Evolutionary conservation across 2,329 filamentous ascomycete species (phyloP).

Genomic region (Exophiala lecanii-corni): DNA sequence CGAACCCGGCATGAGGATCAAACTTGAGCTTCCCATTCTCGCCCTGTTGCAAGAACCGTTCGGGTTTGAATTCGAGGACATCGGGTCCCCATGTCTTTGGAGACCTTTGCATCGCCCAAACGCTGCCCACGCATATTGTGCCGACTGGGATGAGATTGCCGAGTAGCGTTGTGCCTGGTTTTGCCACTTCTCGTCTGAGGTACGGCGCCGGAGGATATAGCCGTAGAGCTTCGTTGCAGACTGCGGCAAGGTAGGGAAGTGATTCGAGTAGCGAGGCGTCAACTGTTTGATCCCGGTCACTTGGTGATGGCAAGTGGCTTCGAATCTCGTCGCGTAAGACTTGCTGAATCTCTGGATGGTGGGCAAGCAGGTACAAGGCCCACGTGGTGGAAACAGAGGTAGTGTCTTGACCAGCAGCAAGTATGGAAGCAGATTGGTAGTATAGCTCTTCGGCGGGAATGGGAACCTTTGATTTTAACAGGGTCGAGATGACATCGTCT

Average conservation of each 20-base stretch:
- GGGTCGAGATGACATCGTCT: constrained; percentile 11
- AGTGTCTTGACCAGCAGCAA: constrained; percentile 56
- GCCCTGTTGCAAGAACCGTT: constrained; percentile 60
- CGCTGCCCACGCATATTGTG: constrained; percentile 61
- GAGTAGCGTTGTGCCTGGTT: constrained; percentile 57
- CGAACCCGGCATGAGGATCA: constrained; percentile 46
- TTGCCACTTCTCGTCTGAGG: constrained; percentile 56
- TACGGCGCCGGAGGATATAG: constrained; percentile 66
- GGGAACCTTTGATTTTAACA: too few species aligned
- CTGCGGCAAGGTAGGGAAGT: too few species aligned
- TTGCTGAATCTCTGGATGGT: constrained; percentile 27
- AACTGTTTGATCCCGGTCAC: constrained; percentile 5
- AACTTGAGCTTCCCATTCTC: constrained; percentile 11
- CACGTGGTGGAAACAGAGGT: constrained; percentile 28
- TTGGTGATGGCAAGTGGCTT: constrained; percentile 25
- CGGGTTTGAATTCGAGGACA: constrained; percentile 70
- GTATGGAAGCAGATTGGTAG: constrained; percentile 85
- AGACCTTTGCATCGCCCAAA: constrained; percentile 65
- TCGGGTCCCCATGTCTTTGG: constrained; percentile 69
- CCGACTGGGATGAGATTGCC: constrained; percentile 64
- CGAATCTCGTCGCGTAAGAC: constrained; percentile 27
- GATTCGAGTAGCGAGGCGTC: too few species aligned
- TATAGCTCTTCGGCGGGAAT: constrained; percentile 73
- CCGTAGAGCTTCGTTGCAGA: too few species aligned
- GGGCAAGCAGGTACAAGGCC: constrained; percentile 28